A percentile compares a stretch with the other conserved stretches of the same genome.
Evolutionary conservation across 202 grass and related monocot species (phyloP).

Genomic region (Carex sylvatica): DNA sequence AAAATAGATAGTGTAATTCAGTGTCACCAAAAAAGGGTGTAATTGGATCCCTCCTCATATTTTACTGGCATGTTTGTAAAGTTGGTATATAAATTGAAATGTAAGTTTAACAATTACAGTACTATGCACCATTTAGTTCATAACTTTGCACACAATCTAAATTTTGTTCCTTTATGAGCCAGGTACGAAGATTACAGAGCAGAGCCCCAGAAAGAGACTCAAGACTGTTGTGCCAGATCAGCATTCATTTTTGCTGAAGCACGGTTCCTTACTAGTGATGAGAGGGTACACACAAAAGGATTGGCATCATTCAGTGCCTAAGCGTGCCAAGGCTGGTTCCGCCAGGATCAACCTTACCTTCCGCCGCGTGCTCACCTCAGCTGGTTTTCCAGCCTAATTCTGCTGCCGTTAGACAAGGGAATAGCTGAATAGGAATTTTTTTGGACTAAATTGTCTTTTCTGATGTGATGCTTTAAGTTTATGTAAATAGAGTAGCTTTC

Average conservation of each 20-base stretch:
- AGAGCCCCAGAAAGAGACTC: slow-evolving; percentile 35
- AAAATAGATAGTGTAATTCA: no score
- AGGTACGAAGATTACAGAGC: slow-evolving; percentile 21
- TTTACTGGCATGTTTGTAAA: neutral
- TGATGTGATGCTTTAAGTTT: neutral
- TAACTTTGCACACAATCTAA: neutral
- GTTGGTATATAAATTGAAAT: neutral
- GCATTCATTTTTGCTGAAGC: slow-evolving; percentile 62
- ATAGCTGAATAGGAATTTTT: neutral
- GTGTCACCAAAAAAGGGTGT: no score
- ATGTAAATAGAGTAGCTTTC: neutral
- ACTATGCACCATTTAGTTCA: neutral
- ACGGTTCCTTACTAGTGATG: slow-evolving; percentile 85
- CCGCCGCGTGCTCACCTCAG: slow-evolving; percentile 39
- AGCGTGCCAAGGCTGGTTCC: slow-evolving; percentile 54
- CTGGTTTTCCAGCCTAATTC: neutral
- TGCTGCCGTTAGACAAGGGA: neutral
- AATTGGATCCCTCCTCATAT: no score
- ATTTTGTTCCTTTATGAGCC: neutral
- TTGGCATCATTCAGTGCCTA: slow-evolving; percentile 85
- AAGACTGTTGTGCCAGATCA: slow-evolving; percentile 35
- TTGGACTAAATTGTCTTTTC: neutral
- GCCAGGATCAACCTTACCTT: slow-evolving; percentile 87
- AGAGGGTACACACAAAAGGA: slow-evolving; percentile 78
- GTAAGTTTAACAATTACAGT: neutral